These are phyloP conservation scores for Vanrija sp. DNA, from an alignment of 1,284 basidiomycete species.

Conservation along the genomic window DNA sequence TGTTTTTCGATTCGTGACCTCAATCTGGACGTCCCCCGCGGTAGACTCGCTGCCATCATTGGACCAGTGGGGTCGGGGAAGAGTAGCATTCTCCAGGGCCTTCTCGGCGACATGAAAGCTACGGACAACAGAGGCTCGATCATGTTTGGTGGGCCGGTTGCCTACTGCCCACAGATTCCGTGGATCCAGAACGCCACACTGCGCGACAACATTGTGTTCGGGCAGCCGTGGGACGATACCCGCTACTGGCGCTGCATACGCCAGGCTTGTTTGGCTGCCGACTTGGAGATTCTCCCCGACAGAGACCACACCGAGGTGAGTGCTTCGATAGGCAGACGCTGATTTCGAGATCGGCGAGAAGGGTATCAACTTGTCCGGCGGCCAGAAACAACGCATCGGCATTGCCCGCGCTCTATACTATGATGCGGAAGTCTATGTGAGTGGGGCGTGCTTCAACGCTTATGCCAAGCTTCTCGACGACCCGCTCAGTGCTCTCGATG, in stretches of 20 bases:
- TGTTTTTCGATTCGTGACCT: conserved; percentile 58
- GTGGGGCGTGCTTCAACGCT: too few relatives aligned
- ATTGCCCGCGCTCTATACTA: conserved; percentile 74
- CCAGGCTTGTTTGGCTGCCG: conserved; percentile 25
- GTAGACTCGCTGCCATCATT: conserved; percentile 61
- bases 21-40: conserved; percentile 57
- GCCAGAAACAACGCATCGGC: conserved; percentile 64
- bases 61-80: conserved; percentile 58
- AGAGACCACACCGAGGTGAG: conserved; percentile 54
- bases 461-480: conserved; percentile 15
- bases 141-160: conserved; percentile 63
- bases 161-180: conserved; percentile 68
- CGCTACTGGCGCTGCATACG: conserved; percentile 23
- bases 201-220: conserved; percentile 50
- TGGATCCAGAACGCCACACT: conserved; percentile 71
- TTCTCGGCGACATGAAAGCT: conserved; percentile 66
- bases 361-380: conserved; percentile 38
- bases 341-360: conserved; percentile 63
- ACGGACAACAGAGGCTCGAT: conserved; percentile 53
- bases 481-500: conserved; percentile 65
- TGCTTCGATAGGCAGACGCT: too few relatives aligned
- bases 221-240: conserved; percentile 4
- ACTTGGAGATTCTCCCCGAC: conserved; percentile 26
- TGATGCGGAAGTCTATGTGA: conserved; percentile 52
- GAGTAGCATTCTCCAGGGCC: conserved; percentile 62